A percentile compares a stretch with the other conserved stretches of the same genome.
These are phyloP conservation scores for Botrytis fabae DNA, from an alignment of 2,329 filamentous ascomycete genomes.

Conservation along the genomic window DNA sequence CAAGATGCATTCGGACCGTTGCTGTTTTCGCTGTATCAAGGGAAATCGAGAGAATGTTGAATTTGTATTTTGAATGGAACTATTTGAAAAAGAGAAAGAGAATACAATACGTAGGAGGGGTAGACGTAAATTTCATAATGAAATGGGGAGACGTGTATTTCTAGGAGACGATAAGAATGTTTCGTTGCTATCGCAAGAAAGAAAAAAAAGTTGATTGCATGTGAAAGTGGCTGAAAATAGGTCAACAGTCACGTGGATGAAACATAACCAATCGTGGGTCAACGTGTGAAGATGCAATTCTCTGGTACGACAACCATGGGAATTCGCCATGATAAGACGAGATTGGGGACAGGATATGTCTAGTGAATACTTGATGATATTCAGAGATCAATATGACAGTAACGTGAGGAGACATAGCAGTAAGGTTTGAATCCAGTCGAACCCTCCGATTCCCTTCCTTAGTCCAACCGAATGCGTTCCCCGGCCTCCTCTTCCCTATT, in stretches of 20 bases:
- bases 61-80: neutral
- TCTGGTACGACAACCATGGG: neutral
- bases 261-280: slow-evolving; percentile 11
- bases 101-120: too few relatives aligned
- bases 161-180: slow-evolving; percentile 6
- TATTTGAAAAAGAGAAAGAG: neutral
- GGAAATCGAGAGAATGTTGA: neutral
- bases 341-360: too few relatives aligned
- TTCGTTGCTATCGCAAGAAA: slow-evolving; percentile 12
- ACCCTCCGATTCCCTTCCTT: neutral
- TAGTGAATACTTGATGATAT: fast-evolving
- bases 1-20: neutral
- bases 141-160: slow-evolving; percentile 6
- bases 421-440: neutral
- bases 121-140: neutral
- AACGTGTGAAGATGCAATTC: neutral
- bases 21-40: neutral
- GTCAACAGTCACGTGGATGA: neutral
- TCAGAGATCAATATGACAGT: neutral
- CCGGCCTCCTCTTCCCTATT: neutral
- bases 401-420: neutral
- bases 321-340: neutral
- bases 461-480: neutral
- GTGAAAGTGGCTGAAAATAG: neutral
- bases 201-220: slow-evolving; percentile 6